Conservation (phyloP, 305 asterid genomes). For the Fraxinus platypoda region DNA sequence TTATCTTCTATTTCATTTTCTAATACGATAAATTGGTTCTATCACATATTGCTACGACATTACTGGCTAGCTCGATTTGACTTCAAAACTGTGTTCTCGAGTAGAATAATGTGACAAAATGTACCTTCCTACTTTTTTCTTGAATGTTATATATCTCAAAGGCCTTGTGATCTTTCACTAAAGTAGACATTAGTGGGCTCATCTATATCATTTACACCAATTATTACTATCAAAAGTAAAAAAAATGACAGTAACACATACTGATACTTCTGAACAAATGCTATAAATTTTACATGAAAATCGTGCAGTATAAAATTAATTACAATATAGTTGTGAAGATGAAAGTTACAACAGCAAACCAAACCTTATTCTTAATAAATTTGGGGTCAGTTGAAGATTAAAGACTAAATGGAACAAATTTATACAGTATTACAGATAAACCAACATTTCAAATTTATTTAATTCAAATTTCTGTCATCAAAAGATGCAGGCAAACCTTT, state of each 20-base stretch:
- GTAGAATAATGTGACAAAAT: not conserved
- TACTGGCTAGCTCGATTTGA: not conserved
- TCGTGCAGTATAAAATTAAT: not conserved
- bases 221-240: not conserved
- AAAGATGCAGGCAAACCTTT: constrained; percentile 66
- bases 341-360: not conserved
- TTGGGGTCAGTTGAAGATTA: not conserved
- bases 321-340: not conserved
- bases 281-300: not conserved
- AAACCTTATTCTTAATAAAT: not conserved
- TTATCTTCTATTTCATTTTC: not conserved
- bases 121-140: not conserved
- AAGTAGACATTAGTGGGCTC: not conserved
- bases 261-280: not conserved
- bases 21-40: not conserved
- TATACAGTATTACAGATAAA: not conserved
- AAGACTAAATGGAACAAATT: not conserved
- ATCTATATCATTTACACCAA: not conserved
- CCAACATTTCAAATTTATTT: constrained; percentile 3
- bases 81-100: not conserved
- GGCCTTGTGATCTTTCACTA: not conserved
- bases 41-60: not conserved
- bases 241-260: not conserved
- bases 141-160: not conserved
- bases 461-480: constrained; percentile 34